phyloP scores from a whole-genome alignment of 768 basidiomycete genomes.

The Podaxis carcinomalis region DNA sequence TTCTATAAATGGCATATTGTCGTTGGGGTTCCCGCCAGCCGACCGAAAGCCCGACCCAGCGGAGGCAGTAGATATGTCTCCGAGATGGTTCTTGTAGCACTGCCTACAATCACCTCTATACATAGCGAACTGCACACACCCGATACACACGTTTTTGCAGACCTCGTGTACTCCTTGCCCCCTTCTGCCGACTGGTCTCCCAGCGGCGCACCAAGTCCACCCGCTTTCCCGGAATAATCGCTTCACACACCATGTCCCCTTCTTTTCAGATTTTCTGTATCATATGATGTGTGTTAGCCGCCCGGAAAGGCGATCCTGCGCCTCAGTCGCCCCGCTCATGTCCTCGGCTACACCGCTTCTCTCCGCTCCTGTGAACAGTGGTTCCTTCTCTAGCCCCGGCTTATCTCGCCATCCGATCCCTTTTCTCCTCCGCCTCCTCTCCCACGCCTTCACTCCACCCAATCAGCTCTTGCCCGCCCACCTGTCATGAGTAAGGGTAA shows the following conservation, averaged over 20 bases:
- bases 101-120: neutral
- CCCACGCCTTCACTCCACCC: neutral
- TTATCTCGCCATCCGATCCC: neutral
- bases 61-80: neutral
- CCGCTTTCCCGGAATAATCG: conserved; percentile 7
- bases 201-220: conserved; percentile 7
- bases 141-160: too few species aligned
- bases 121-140: too few species aligned
- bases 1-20: neutral
- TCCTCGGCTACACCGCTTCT: conserved; percentile 7
- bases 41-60: neutral
- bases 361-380: neutral
- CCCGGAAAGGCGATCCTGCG: neutral
- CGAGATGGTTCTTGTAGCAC: neutral
- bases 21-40: neutral
- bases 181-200: neutral
- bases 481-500: neutral
- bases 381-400: neutral
- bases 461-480: neutral
- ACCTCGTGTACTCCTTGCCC: neutral
- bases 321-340: conserved; percentile 6
- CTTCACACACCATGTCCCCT: neutral
- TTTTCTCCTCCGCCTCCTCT: neutral
- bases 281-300: conserved; percentile 7
- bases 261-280: neutral